A percentile compares a stretch with the other conserved stretches of the same genome.
Evolutionary conservation across 1,139 yeast genomes (phyloP).

Genomic region (Ogataea hybrid): DNA sequence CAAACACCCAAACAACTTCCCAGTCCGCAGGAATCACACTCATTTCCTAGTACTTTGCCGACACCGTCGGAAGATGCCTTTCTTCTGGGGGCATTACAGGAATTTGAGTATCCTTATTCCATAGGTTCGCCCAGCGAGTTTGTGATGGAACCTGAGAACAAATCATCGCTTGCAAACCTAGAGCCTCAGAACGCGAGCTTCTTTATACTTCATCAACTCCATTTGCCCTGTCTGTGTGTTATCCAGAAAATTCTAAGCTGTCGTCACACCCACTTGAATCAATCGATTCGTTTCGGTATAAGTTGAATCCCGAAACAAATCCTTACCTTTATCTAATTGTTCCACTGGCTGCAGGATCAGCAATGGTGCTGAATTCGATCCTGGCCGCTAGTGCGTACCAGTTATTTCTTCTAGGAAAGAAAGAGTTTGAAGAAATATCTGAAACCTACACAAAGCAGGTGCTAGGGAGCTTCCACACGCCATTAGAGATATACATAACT

Average conservation of each 20-base stretch:
- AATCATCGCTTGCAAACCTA: background rate
- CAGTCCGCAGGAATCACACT: background rate
- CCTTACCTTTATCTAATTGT: constrained; percentile 38
- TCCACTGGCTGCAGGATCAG: constrained; percentile 35
- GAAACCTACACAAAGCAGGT: constrained; percentile 31
- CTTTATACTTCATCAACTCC: constrained; percentile 32
- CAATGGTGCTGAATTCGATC: constrained; percentile 34
- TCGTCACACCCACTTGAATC: background rate
- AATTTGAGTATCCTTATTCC: background rate
- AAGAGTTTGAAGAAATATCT: constrained; percentile 31
- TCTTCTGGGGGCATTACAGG: background rate
- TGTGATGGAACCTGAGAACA: background rate
- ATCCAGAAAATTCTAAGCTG: background rate
- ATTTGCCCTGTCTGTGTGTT: constrained; percentile 6
- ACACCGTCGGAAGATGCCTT: background rate
- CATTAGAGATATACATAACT: constrained; percentile 32
- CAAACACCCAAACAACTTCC: background rate
- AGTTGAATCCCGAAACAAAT: constrained; percentile 15
- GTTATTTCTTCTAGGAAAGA: constrained; percentile 32
- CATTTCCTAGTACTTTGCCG: background rate
- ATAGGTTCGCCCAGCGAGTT: background rate
- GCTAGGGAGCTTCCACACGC: constrained; percentile 32
- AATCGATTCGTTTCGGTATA: background rate
- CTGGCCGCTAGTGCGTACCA: constrained; percentile 39
- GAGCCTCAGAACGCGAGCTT: constrained; percentile 25